These are phyloP conservation scores for Phlyctochytrium planicorne DNA, from an alignment of 192 early-diverging fungal species.

Conservation along the genomic window DNA sequence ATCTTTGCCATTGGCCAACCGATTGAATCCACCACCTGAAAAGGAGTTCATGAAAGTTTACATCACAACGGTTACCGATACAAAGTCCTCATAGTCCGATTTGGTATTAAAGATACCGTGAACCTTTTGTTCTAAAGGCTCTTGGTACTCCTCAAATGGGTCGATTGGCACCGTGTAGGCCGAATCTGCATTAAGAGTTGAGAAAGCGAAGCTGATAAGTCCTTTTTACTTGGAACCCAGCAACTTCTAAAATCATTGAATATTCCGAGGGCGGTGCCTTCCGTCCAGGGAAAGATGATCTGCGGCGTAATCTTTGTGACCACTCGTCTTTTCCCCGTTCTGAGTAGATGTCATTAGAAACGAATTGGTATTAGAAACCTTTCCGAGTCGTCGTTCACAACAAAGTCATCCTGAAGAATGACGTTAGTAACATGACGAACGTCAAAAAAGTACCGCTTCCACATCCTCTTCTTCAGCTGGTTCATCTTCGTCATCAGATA, in stretches of 20 bases:
- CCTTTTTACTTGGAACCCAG: not conserved
- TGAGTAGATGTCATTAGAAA: not conserved
- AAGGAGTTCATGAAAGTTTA: not conserved
- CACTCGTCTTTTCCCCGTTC: not conserved
- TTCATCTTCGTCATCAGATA: conserved; percentile 76
- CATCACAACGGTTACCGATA: not conserved
- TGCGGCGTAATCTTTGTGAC: not conserved
- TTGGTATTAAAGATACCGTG: not conserved
- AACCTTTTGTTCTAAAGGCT: not conserved
- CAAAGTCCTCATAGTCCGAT: not conserved
- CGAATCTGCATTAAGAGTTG: not conserved
- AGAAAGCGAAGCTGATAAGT: not conserved
- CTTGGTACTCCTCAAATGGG: not conserved
- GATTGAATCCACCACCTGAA: not conserved
- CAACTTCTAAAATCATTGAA: too few relatives aligned
- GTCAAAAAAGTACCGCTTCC: not conserved
- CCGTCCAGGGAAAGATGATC: not conserved
- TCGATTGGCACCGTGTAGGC: not conserved
- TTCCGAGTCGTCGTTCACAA: not conserved
- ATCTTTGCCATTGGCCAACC: not conserved
- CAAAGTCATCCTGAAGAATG: not conserved
- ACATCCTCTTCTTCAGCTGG: conserved; percentile 45
- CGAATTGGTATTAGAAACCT: not conserved
- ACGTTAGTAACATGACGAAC: not conserved
- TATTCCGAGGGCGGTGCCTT: too few relatives aligned